Evolutionary conservation across 1,284 basidiomycete genomes (phyloP).

Genomic region (Mycena sp.): DNA sequence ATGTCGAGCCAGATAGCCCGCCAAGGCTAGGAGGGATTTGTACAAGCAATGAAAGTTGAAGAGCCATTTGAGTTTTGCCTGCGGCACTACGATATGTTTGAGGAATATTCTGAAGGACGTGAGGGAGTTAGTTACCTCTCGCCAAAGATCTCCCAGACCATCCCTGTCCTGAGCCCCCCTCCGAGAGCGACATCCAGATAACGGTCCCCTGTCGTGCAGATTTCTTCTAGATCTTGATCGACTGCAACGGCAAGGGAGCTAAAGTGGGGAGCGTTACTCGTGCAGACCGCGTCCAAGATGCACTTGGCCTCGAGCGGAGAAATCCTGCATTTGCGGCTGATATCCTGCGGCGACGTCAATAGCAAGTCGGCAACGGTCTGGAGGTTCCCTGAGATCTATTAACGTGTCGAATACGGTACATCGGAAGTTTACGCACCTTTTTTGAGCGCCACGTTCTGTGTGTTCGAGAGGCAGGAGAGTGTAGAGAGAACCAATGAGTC

Average conservation of each 20-base stretch:
- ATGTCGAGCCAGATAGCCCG: slow-evolving; percentile 68
- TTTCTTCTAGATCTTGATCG: slow-evolving; percentile 45
- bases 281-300: slow-evolving; percentile 59
- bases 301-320: slow-evolving; percentile 55
- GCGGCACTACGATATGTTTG: slow-evolving; percentile 65
- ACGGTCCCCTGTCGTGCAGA: slow-evolving; percentile 76
- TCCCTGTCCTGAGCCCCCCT: slow-evolving; percentile 79
- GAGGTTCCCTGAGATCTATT: slow-evolving; percentile 50
- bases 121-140: slow-evolving; percentile 69
- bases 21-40: slow-evolving; percentile 68
- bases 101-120: slow-evolving; percentile 12
- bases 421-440: slow-evolving; percentile 6
- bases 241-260: slow-evolving; percentile 45
- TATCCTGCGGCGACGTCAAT: slow-evolving; percentile 55
- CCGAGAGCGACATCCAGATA: slow-evolving; percentile 73
- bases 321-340: slow-evolving; percentile 63
- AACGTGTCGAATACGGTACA: slow-evolving; percentile 19
- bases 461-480: slow-evolving; percentile 18
- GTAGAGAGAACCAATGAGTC: slow-evolving; percentile 12
- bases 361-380: slow-evolving; percentile 59
- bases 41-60: slow-evolving; percentile 80
- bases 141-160: slow-evolving; percentile 87
- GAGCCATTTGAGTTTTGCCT: slow-evolving; percentile 88
- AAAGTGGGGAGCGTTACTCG: slow-evolving; percentile 42
- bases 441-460: slow-evolving; percentile 22